Percentiles rank a stretch among this genome's conserved stretches.
These are phyloP conservation scores for Aspergillus sojae DNA, from an alignment of 2,329 filamentous ascomycete species.

Conservation along the genomic window DNA sequence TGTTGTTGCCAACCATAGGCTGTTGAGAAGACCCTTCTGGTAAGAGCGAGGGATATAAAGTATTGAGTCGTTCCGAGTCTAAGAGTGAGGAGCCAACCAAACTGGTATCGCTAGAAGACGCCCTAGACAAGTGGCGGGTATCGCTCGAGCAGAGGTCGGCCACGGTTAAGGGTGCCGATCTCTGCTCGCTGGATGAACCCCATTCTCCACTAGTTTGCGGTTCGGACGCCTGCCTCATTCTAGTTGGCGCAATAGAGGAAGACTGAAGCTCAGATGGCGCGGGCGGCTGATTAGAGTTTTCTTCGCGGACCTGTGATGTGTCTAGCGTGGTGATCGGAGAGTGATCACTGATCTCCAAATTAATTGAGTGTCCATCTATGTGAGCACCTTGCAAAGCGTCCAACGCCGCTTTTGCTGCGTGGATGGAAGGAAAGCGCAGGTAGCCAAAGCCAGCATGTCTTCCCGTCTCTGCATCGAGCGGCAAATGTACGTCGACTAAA, in stretches of 20 bases:
- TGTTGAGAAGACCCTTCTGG: constrained; percentile 18
- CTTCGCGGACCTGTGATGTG: neutral
- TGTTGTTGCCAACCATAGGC: constrained; percentile 1
- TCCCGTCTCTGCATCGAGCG: constrained; percentile 34
- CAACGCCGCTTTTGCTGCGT: constrained; percentile 40
- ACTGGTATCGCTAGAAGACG: neutral
- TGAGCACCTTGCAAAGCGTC: constrained; percentile 38
- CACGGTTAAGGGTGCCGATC: constrained; percentile 7
- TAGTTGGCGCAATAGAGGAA: neutral
- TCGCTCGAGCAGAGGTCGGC: constrained; percentile 15
- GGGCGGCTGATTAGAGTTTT: neutral
- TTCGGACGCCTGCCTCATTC: neutral
- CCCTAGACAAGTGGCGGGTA: constrained; percentile 4
- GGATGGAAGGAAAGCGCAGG: constrained; percentile 37
- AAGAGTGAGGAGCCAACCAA: constrained; percentile 4
- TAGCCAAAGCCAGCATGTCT: constrained; percentile 46
- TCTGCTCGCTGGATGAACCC: neutral
- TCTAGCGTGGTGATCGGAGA: constrained; percentile 23
- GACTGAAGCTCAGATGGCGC: constrained; percentile 5
- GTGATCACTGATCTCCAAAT: constrained; percentile 42
- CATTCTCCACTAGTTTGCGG: neutral
- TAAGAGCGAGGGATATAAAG: constrained; percentile 39
- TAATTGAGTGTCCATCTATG: constrained; percentile 45
- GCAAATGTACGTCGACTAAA: constrained; percentile 38
- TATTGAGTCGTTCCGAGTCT: constrained; percentile 20